phyloP scores from a whole-genome alignment of 164 flowering plant species.

The Paratinospora sagittata region DNA sequence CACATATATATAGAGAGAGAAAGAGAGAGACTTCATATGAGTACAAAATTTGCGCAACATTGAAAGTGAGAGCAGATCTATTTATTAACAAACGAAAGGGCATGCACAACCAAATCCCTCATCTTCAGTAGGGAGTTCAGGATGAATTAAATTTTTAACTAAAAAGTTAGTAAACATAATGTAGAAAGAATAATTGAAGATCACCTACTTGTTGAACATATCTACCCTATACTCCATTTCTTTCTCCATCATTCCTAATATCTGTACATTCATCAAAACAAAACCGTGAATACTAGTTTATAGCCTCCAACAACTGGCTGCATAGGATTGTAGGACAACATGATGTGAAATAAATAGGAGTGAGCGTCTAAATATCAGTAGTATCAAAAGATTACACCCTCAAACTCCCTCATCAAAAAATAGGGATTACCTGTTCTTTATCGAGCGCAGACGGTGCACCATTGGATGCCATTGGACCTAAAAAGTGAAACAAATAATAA shows the following conservation, averaged over 20 bases:
- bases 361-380: not conserved
- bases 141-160: not conserved
- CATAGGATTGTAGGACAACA: too few species aligned
- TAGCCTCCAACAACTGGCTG: not conserved
- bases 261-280: not conserved
- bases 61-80: too few species aligned
- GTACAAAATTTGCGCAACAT: too few species aligned
- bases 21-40: too few species aligned
- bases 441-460: not conserved
- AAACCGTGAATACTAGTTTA: not conserved
- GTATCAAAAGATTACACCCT: not conserved
- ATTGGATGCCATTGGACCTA: not conserved
- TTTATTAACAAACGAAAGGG: too few species aligned
- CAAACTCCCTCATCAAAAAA: not conserved
- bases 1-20: too few species aligned
- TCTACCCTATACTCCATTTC: constrained; percentile 2
- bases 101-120: too few species aligned
- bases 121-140: too few species aligned
- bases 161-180: too few species aligned
- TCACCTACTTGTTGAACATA: constrained; percentile 1
- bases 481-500: not conserved
- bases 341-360: not conserved
- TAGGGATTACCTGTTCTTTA: not conserved
- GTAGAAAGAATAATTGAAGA: not conserved
- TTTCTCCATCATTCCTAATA: not conserved